These are phyloP conservation scores for Nigrograna mackinnonii DNA, from an alignment of 2,329 filamentous ascomycete genomes.

Conservation along the genomic window DNA sequence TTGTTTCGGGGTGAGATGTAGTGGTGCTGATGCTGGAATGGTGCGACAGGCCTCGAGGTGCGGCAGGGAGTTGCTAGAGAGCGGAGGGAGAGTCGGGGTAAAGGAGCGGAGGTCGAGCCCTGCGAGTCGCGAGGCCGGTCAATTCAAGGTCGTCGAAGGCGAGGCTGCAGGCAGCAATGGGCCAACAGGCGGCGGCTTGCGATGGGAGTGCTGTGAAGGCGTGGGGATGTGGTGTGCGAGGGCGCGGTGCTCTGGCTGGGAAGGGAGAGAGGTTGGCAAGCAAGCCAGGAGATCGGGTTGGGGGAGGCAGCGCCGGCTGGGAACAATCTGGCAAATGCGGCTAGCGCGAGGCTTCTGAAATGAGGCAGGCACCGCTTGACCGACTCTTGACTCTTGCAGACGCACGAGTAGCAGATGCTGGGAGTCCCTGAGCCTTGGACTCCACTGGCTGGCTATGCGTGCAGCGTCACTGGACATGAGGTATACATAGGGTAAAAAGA, in stretches of 20 bases:
- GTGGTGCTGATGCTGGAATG: slow-evolving; percentile 16
- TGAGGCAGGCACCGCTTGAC: too few species aligned
- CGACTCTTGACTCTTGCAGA: too few species aligned
- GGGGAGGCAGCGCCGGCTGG: neutral
- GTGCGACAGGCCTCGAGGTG: slow-evolving; percentile 31
- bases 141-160: slow-evolving; percentile 24
- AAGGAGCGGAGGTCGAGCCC: slow-evolving; percentile 42
- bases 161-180: slow-evolving; percentile 20
- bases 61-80: slow-evolving; percentile 24
- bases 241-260: slow-evolving; percentile 4
- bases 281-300: slow-evolving; percentile 9
- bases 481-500: too few species aligned
- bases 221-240: slow-evolving; percentile 15
- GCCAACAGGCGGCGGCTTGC: slow-evolving; percentile 23
- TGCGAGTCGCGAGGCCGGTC: slow-evolving; percentile 3
- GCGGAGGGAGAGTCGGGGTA: slow-evolving; percentile 20
- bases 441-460: too few species aligned
- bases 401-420: too few species aligned
- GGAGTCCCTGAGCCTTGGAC: too few species aligned
- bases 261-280: slow-evolving; percentile 8
- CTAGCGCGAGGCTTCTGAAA: slow-evolving; percentile 2
- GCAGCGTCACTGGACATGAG: too few species aligned
- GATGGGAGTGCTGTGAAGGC: slow-evolving; percentile 25
- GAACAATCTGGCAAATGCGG: too few species aligned
- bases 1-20: slow-evolving; percentile 20